These are phyloP conservation scores for Tilletiopsis washingtonensis DNA, from an alignment of 1,284 basidiomycete genomes.

Conservation along the genomic window DNA sequence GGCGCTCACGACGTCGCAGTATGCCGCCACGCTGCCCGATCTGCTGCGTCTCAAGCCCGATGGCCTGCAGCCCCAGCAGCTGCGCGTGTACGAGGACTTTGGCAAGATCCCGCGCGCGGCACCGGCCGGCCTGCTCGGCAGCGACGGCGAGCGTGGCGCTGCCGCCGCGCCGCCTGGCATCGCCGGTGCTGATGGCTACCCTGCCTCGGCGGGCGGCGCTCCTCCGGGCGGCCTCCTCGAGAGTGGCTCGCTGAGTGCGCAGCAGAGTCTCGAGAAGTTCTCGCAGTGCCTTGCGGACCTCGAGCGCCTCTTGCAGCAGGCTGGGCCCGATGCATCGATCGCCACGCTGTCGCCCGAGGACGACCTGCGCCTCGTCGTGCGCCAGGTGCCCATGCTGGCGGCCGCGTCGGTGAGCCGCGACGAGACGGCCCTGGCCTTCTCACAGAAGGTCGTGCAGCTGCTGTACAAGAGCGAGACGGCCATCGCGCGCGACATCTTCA, in stretches of 20 bases:
- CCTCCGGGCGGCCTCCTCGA: not conserved
- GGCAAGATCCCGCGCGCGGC: slow-evolving; percentile 32
- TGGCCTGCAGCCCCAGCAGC: slow-evolving; percentile 74
- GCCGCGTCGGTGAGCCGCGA: slow-evolving; percentile 69
- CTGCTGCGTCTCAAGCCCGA: slow-evolving; percentile 74
- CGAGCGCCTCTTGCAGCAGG: slow-evolving; percentile 34
- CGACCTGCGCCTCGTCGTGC: slow-evolving; percentile 73
- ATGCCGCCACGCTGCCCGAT: slow-evolving; percentile 75
- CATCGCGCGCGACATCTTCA: slow-evolving; percentile 55
- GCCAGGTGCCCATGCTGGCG: slow-evolving; percentile 71
- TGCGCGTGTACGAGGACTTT: slow-evolving; percentile 92
- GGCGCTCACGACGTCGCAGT: slow-evolving; percentile 55
- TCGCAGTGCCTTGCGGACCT: slow-evolving; percentile 33
- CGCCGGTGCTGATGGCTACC: too few relatives aligned
- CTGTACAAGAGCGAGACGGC: slow-evolving; percentile 40
- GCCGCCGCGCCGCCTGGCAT: not conserved
- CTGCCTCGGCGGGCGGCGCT: not conserved
- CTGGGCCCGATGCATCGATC: slow-evolving; percentile 19
- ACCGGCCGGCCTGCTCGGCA: slow-evolving; percentile 2
- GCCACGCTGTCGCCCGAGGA: slow-evolving; percentile 59
- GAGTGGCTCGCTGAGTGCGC: slow-evolving; percentile 11
- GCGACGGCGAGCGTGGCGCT: too few relatives aligned
- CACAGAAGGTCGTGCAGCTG: slow-evolving; percentile 76
- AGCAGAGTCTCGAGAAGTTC: slow-evolving; percentile 48
- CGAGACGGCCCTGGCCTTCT: slow-evolving; percentile 80